phyloP scores from a whole-genome alignment of 73 alveolate genomes.

The Breviolum minutum region DNA sequence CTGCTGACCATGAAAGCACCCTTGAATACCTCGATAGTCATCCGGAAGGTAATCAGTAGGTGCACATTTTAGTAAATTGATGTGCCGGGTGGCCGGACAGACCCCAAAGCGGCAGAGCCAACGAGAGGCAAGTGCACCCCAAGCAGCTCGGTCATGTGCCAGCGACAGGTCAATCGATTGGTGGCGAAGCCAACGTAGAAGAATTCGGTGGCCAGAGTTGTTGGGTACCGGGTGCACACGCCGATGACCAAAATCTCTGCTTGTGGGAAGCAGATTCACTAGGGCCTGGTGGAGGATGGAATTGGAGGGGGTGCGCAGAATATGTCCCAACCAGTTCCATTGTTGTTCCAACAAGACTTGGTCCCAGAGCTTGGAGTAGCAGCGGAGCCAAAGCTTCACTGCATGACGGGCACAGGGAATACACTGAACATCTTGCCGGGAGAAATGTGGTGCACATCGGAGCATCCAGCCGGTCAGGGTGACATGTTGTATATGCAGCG shows the following conservation, averaged over 20 bases:
- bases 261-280: background rate
- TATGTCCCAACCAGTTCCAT: constrained; percentile 8
- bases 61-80: background rate
- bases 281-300: background rate
- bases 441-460: background rate
- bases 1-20: background rate
- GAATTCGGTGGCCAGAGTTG: background rate
- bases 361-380: constrained; percentile 15
- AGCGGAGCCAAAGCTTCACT: background rate
- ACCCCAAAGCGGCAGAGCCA: background rate
- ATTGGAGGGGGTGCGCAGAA: background rate
- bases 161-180: background rate
- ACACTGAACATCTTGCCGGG: background rate
- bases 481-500: background rate
- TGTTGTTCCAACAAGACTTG: background rate
- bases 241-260: background rate
- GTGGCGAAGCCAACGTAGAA: background rate
- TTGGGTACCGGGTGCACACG: background rate
- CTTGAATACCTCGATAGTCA: background rate
- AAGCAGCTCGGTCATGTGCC: background rate
- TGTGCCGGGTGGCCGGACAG: background rate
- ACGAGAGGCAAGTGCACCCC: background rate
- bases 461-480: background rate
- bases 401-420: background rate
- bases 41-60: background rate